phyloP scores from a whole-genome alignment of 2,329 filamentous ascomycete species.

The Penicillium oxalicum region DNA sequence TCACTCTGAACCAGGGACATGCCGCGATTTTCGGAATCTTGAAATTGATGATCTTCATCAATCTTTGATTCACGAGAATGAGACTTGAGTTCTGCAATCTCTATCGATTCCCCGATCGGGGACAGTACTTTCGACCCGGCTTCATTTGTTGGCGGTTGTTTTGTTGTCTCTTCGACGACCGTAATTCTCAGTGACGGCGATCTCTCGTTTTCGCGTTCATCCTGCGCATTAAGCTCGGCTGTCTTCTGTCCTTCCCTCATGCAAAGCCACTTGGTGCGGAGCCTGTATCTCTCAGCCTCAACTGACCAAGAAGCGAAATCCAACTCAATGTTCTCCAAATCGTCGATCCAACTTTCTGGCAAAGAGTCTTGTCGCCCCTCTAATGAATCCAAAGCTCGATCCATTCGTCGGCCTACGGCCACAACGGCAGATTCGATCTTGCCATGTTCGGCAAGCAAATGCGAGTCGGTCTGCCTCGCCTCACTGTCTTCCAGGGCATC shows the following conservation, averaged over 20 bases:
- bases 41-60: too few species aligned
- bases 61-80: too few species aligned
- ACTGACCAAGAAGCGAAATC: constrained; percentile 76
- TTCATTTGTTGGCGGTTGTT: background rate
- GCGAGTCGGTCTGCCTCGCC: constrained; percentile 26
- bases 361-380: constrained; percentile 80
- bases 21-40: too few species aligned
- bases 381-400: constrained; percentile 78
- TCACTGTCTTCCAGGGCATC: constrained; percentile 23
- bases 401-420: constrained; percentile 65
- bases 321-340: constrained; percentile 72
- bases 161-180: background rate
- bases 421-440: constrained; percentile 64
- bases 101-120: constrained; percentile 10
- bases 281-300: constrained; percentile 66
- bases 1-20: too few species aligned
- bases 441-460: constrained; percentile 42
- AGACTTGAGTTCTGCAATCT: too few species aligned
- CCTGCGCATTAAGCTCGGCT: background rate
- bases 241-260: constrained; percentile 11
- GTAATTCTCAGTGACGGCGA: background rate
- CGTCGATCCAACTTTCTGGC: constrained; percentile 80
- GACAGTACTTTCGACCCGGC: background rate
- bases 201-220: background rate
- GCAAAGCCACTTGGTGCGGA: constrained; percentile 54